Conservation (phyloP, 257 asterid genomes). For the Salvia hispanica region DNA sequence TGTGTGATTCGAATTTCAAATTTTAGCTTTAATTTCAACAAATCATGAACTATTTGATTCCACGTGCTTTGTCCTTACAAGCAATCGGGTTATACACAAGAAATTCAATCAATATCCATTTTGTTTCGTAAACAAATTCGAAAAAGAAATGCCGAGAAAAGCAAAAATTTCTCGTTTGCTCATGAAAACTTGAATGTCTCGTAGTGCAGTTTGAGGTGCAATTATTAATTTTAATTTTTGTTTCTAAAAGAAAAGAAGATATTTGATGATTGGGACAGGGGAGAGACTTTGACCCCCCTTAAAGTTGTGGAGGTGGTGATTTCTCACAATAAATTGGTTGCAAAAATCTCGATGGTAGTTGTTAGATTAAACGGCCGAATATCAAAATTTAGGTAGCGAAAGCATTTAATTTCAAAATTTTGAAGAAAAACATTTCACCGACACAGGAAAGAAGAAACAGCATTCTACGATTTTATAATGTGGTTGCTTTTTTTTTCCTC, state of each 20-base stretch:
- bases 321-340: neutral
- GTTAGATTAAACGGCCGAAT: slow-evolving; percentile 30
- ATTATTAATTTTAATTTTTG: slow-evolving; percentile 13
- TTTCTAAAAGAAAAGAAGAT: slow-evolving; percentile 7
- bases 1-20: neutral
- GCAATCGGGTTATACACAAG: neutral
- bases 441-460: neutral
- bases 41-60: neutral
- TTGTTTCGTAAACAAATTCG: neutral
- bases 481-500: neutral
- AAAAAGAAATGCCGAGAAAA: neutral
- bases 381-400: slow-evolving; percentile 6
- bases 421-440: slow-evolving; percentile 19
- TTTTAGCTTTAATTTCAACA: too few relatives aligned
- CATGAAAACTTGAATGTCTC: slow-evolving; percentile 16
- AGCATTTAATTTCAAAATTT: slow-evolving; percentile 1
- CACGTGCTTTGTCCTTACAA: neutral
- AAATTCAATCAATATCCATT: neutral
- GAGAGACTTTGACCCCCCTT: slow-evolving; percentile 24
- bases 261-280: slow-evolving; percentile 28
- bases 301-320: slow-evolving; percentile 29
- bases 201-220: slow-evolving; percentile 22
- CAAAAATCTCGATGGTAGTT: slow-evolving; percentile 27
- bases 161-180: neutral
- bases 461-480: slow-evolving; percentile 6